Conservation (phyloP, 306 rosid species). For the Alnus glutinosa region DNA sequence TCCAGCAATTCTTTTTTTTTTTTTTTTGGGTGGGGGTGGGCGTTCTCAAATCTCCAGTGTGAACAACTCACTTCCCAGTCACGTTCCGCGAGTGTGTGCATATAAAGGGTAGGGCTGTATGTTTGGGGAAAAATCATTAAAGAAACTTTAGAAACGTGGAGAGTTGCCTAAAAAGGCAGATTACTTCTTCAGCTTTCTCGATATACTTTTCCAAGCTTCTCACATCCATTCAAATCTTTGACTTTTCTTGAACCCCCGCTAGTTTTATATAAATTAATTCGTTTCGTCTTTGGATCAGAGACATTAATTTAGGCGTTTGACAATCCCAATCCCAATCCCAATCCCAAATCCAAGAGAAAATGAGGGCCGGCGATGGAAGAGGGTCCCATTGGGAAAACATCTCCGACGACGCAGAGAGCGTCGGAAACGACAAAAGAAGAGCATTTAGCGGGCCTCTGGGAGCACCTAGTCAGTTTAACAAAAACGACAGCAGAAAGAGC, state of each 20-base stretch:
- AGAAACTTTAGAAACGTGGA: background rate
- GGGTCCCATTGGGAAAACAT: background rate
- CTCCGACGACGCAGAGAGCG: conserved; percentile 25
- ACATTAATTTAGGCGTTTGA: background rate
- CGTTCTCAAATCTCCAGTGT: background rate
- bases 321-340: background rate
- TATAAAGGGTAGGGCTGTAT: background rate
- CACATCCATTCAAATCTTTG: background rate
- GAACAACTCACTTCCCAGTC: background rate
- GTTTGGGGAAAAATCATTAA: background rate
- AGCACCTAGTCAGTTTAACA: background rate
- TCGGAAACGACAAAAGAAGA: background rate
- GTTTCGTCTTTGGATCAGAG: background rate
- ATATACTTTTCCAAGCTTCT: background rate
- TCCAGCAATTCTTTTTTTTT: background rate
- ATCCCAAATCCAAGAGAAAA: background rate
- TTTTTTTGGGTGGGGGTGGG: too few relatives aligned
- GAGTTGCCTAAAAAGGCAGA: background rate
- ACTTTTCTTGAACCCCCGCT: background rate
- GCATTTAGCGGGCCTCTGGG: conserved; percentile 46
- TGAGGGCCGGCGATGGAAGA: background rate
- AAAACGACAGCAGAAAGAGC: conserved; percentile 8
- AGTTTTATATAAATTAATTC: background rate
- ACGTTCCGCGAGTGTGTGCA: background rate
- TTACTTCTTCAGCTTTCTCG: background rate